Base-by-base conservation (phyloP, 2,329 filamentous ascomycete species). In the Alternaria brassicae region DNA sequence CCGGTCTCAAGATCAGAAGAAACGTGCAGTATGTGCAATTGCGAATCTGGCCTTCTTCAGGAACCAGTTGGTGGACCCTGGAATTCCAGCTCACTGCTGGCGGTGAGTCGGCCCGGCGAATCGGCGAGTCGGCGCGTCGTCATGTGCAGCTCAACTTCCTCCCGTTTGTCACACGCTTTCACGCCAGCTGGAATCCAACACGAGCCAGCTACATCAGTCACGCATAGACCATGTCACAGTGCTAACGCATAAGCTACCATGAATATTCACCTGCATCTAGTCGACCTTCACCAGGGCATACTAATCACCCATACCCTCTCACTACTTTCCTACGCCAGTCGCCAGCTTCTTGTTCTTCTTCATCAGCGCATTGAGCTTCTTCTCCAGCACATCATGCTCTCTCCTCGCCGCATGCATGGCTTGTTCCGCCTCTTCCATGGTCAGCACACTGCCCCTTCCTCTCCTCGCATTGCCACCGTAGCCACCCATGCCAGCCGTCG, bases 281-380 rank as follows among this genome's bases (percentile, higher is more conserved):
- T 30, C 7, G 25, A 25, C 4, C 23, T 28, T 13, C 39, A 6
- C 30, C 40, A 47, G 17, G 13, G 21, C 37, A 28, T 25, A 23
- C 23, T 28, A 10, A n/a, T 19, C 9, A 9, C 4, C 17, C 2
- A 15, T n/a, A 8, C 25, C 13, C 3, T 13, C 17, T 19, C 48
- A 55, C 32, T 58, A 58, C 32, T 58, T 58, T 21, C 50, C 56
- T 13, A 30, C 28, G 9, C 61, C 61, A 21, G 47, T 23, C 27
- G 49, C 58, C 52, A 75, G n/a, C 63, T 74, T 76, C 61, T 68
- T 72, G 48, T 78, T 78, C 66, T 75, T 71, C 67, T 77, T 78
- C 60, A 77, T 72, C n/a, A 77, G 49, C 13, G 57, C 69, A 3
- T 67, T 68, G 25, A 78, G 50, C 58, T 75, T 78, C 66, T 77